These are phyloP conservation scores for Oxyria digyna DNA, from an alignment of 148 eudicot genomes.

Conservation along the genomic window DNA sequence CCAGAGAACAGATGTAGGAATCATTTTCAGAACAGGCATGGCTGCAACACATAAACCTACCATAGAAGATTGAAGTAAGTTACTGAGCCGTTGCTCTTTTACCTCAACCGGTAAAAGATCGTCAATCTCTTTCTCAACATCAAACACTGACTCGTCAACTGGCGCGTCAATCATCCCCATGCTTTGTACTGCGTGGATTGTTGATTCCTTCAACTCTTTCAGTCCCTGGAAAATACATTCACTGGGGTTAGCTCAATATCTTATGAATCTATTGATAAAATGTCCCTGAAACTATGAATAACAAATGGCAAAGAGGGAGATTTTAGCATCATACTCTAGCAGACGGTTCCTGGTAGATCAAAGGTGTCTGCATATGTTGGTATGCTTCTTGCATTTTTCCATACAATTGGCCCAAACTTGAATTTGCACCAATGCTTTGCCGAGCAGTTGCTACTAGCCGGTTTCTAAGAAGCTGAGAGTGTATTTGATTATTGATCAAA, in stretches of 20 bases:
- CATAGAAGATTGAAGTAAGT: conserved; percentile 63
- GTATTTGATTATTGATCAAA: conserved; percentile 1
- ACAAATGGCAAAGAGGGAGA: neutral
- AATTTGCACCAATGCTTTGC: conserved; percentile 51
- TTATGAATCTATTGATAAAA: neutral
- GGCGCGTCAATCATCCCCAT: conserved; percentile 72
- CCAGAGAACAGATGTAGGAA: conserved; percentile 87
- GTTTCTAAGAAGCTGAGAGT: conserved; percentile 60
- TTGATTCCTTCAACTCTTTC: conserved; percentile 76
- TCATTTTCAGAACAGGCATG: conserved; percentile 75
- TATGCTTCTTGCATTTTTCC: conserved; percentile 89
- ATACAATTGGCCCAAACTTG: conserved; percentile 66
- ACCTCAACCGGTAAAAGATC: conserved; percentile 82
- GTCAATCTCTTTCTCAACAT: conserved; percentile 80
- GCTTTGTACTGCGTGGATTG: conserved; percentile 60
- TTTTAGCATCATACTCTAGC: conserved; percentile 26
- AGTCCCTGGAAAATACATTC: conserved; percentile 35
- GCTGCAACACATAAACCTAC: conserved; percentile 94
- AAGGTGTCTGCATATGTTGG: conserved; percentile 86
- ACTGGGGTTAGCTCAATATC: neutral
- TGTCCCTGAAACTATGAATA: neutral
- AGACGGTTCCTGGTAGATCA: conserved; percentile 62
- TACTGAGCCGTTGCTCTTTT: conserved; percentile 86
- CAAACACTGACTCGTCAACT: conserved; percentile 69
- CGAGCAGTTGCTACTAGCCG: conserved; percentile 63